Percentiles rank a stretch among this genome's conserved stretches.
These are phyloP conservation scores for Begonia fuchsioides DNA, from an alignment of 306 rosid species.

Conservation along the genomic window DNA sequence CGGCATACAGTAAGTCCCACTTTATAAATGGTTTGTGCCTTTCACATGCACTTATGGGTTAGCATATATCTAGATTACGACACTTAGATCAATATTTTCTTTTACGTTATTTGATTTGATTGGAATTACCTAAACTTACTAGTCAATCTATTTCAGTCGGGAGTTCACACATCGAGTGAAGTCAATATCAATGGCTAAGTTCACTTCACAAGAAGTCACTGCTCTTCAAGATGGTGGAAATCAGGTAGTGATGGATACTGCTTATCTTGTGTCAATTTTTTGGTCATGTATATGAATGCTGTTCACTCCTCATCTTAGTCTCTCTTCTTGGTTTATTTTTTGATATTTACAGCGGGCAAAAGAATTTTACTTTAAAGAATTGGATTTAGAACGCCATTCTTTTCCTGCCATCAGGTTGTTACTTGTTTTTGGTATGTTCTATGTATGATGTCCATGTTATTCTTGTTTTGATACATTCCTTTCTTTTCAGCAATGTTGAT, in stretches of 20 bases:
- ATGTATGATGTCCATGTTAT: background rate
- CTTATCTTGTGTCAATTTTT: constrained; percentile 10
- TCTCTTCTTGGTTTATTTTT: constrained; percentile 12
- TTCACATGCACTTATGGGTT: too few species aligned
- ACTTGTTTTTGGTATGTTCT: constrained; percentile 4
- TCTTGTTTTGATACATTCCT: constrained; percentile 29
- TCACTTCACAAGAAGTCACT: constrained; percentile 84
- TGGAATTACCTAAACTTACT: background rate
- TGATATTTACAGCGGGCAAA: constrained; percentile 51
- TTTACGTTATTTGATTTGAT: constrained; percentile 1
- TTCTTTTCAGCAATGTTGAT: constrained; percentile 63
- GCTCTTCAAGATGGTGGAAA: constrained; percentile 97
- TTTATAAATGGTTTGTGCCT: too few species aligned
- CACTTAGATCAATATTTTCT: background rate
- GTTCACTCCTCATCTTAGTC: constrained; percentile 8
- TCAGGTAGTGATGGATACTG: constrained; percentile 35
- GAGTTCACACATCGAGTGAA: constrained; percentile 93
- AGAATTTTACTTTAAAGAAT: constrained; percentile 77
- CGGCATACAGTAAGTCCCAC: constrained; percentile 87
- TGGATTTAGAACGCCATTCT: constrained; percentile 80
- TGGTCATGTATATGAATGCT: background rate
- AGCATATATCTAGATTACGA: too few species aligned
- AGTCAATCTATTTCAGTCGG: constrained; percentile 40
- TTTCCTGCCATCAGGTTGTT: constrained; percentile 67
- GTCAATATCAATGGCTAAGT: constrained; percentile 92